A percentile compares a stretch with the other conserved stretches of the same genome.
phyloP scores from a whole-genome alignment of 2,329 filamentous ascomycete genomes.

The Botrytis galanthina region DNA sequence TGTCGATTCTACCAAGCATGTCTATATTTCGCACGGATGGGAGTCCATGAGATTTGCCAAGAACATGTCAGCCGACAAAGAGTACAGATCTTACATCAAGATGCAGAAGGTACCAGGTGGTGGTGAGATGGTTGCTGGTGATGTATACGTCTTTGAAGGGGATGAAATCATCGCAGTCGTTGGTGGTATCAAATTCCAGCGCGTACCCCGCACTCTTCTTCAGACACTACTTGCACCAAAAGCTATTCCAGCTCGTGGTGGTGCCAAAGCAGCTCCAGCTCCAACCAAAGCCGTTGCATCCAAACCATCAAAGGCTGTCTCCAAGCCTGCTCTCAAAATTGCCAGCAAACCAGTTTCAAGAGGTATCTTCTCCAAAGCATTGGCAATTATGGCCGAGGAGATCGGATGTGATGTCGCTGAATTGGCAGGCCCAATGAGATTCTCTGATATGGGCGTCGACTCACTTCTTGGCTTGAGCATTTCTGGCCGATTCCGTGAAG shows the following conservation, averaged over 20 bases:
- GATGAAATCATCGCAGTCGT: constrained; percentile 39
- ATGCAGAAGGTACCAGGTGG: constrained; percentile 38
- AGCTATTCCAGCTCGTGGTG: background rate
- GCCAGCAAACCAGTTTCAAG: constrained; percentile 35
- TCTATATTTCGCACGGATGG: constrained; percentile 36
- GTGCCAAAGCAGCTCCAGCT: background rate
- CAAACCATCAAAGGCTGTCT: background rate
- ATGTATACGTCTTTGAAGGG: constrained; percentile 42
- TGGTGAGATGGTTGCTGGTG: constrained; percentile 37
- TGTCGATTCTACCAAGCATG: constrained; percentile 30
- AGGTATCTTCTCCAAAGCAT: constrained; percentile 29
- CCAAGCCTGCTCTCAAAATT: background rate
- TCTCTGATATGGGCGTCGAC: constrained; percentile 58
- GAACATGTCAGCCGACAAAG: constrained; percentile 26
- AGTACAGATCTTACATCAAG: constrained; percentile 31
- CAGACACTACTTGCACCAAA: constrained; percentile 22
- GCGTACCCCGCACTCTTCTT: constrained; percentile 19
- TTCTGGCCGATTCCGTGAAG: constrained; percentile 54
- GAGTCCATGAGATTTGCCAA: constrained; percentile 31
- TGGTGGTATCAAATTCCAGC: constrained; percentile 32
- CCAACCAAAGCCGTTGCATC: background rate
- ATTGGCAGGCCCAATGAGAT: constrained; percentile 53
- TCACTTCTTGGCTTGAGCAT: constrained; percentile 58
- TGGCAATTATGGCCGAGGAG: constrained; percentile 58
- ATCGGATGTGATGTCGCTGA: constrained; percentile 54